A percentile compares a stretch with the other conserved stretches of the same genome.
These are phyloP conservation scores for Liriodendron chinense DNA, from an alignment of 164 flowering plant genomes.

Conservation along the genomic window DNA sequence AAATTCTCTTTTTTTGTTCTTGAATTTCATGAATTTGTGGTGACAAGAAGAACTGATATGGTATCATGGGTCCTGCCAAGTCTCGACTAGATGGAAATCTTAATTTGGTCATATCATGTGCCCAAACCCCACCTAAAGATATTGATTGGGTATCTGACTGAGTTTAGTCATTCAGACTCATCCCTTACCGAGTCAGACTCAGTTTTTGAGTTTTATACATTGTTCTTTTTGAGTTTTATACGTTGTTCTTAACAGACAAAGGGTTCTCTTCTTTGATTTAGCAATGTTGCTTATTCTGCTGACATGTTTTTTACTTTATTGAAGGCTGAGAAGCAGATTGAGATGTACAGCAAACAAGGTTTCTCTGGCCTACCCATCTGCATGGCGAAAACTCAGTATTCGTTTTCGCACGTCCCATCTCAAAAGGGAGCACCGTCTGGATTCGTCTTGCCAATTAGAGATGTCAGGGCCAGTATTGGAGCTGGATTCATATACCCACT, in stretches of 20 bases:
- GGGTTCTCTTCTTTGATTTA: background rate
- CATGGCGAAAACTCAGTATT: slow-evolving; percentile 98
- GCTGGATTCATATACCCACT: slow-evolving; percentile 98
- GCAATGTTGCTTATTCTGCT: background rate
- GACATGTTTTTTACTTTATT: slow-evolving; percentile 1
- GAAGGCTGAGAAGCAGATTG: slow-evolving; percentile 97
- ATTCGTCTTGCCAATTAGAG: slow-evolving; percentile 81
- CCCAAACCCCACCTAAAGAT: background rate
- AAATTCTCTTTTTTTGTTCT: background rate
- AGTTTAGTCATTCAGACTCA: background rate
- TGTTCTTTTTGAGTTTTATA: too few relatives aligned
- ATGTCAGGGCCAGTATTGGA: slow-evolving; percentile 92
- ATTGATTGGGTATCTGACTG: background rate
- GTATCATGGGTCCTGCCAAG: background rate
- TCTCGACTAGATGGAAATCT: background rate
- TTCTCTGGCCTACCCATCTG: slow-evolving; percentile 86
- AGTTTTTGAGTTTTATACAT: background rate
- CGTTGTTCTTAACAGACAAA: background rate
- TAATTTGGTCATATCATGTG: background rate
- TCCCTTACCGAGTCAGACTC: background rate
- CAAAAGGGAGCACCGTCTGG: slow-evolving; percentile 88
- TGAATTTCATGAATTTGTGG: background rate
- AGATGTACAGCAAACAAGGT: slow-evolving; percentile 89
- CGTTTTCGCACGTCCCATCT: slow-evolving; percentile 78
- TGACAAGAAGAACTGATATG: background rate